phyloP scores from a whole-genome alignment of 75 land plant species.

The Cunninghamia lanceolata region DNA sequence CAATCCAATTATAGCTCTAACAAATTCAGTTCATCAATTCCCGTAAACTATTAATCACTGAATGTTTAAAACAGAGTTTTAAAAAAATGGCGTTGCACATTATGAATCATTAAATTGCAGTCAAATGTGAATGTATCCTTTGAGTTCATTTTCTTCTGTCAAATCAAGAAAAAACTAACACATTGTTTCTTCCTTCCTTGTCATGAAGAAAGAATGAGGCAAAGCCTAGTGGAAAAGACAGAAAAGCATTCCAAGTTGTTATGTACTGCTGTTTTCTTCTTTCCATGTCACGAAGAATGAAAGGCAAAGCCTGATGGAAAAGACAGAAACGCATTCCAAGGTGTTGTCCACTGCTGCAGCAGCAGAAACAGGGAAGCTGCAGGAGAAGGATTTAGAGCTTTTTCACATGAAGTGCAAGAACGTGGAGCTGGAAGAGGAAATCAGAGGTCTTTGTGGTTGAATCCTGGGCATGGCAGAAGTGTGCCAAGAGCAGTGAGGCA shows the following conservation, averaged over 20 bases:
- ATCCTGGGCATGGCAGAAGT: conserved; percentile 32
- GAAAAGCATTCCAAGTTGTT: too few species aligned
- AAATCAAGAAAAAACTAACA: background rate
- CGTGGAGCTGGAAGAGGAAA: conserved; percentile 31
- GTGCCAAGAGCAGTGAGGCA: conserved; percentile 34
- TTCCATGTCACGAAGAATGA: too few species aligned
- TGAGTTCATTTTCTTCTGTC: background rate
- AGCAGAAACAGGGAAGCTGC: conserved; percentile 17
- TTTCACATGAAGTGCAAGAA: conserved; percentile 31
- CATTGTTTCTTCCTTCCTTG: background rate
- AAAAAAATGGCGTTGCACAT: too few species aligned
- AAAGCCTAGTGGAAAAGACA: too few species aligned
- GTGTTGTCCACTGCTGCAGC: conserved; percentile 19
- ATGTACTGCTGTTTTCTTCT: too few species aligned
- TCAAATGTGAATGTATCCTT: background rate
- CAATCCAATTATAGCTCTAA: too few species aligned
- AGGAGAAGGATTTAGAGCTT: conserved; percentile 41
- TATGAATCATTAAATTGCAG: too few species aligned
- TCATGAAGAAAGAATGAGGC: conserved; percentile 31
- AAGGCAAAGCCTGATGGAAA: too few species aligned
- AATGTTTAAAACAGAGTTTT: background rate
- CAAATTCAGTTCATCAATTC: background rate
- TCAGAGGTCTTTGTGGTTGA: conserved; percentile 30
- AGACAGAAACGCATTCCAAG: conserved; percentile 26
- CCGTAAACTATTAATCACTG: background rate